Conservation (phyloP, 179 eudicot species). For the Beta lomatogona region DNA sequence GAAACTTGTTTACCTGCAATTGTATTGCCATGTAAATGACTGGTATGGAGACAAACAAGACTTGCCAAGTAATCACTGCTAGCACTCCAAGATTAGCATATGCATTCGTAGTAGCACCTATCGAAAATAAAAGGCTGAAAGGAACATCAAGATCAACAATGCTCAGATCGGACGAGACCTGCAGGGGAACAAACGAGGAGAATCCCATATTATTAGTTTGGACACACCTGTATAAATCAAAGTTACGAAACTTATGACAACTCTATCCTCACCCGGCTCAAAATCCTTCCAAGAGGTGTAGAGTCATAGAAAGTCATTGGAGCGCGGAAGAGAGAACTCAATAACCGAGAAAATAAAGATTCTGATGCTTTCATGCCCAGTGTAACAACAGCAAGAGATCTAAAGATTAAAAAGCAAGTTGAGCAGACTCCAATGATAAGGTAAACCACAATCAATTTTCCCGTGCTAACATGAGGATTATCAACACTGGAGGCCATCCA, state of each 20-base stretch:
- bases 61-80: slow-evolving; percentile 84
- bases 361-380: slow-evolving; percentile 61
- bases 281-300: slow-evolving; percentile 62
- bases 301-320: slow-evolving; percentile 69
- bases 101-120: slow-evolving; percentile 54
- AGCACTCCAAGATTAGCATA: slow-evolving; percentile 62
- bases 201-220: background rate
- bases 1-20: slow-evolving; percentile 53
- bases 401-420: slow-evolving; percentile 39
- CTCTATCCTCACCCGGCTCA: slow-evolving; percentile 40
- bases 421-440: slow-evolving; percentile 56
- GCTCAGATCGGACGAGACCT: slow-evolving; percentile 84
- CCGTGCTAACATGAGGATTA: slow-evolving; percentile 42
- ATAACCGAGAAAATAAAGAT: slow-evolving; percentile 55
- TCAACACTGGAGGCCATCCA: slow-evolving; percentile 84
- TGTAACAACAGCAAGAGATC: slow-evolving; percentile 47
- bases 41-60: slow-evolving; percentile 72
- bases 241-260: background rate
- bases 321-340: slow-evolving; percentile 64
- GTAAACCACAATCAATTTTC: slow-evolving; percentile 59
- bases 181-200: slow-evolving; percentile 1
- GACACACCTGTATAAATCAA: background rate
- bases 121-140: slow-evolving; percentile 50
- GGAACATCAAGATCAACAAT: slow-evolving; percentile 77
- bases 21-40: slow-evolving; percentile 54